These are phyloP conservation scores for Eimeria sp. DNA, from an alignment of 169 alveolate genomes.

Conservation along the genomic window DNA sequence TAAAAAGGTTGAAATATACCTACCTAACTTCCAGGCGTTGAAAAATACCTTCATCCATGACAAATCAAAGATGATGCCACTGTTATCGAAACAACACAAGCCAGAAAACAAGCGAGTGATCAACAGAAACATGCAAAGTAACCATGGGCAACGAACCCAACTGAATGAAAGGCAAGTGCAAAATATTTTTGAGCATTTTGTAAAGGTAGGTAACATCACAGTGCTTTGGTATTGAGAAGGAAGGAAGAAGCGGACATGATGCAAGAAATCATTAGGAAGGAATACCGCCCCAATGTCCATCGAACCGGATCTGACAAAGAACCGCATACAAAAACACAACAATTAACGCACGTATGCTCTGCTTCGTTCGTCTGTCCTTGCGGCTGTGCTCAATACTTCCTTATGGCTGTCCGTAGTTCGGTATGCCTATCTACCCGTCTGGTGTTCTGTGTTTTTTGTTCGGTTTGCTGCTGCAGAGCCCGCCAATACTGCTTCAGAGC, in stretches of 20 bases:
- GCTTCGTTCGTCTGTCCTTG: too few relatives aligned
- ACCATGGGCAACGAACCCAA: background rate
- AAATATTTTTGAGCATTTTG: too few relatives aligned
- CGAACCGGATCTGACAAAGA: slow-evolving; percentile 33
- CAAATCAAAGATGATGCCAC: slow-evolving; percentile 54
- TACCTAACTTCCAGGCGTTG: slow-evolving; percentile 54
- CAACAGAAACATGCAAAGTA: background rate
- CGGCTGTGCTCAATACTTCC: too few relatives aligned
- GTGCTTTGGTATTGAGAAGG: background rate
- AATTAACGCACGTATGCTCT: too few relatives aligned
- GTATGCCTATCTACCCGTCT: too few relatives aligned
- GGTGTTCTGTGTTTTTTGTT: too few relatives aligned
- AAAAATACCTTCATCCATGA: slow-evolving; percentile 67
- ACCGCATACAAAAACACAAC: too few relatives aligned
- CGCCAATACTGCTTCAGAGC: too few relatives aligned
- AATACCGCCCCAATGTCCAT: slow-evolving; percentile 68
- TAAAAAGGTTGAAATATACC: background rate
- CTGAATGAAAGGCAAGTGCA: background rate
- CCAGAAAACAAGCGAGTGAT: background rate
- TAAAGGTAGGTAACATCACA: too few relatives aligned
- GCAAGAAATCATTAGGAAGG: slow-evolving; percentile 61
- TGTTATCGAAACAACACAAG: background rate
- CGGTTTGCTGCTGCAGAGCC: too few relatives aligned
- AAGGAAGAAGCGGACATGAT: background rate
- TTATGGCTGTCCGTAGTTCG: too few relatives aligned